Conservation (phyloP, 2,329 filamentous ascomycete species). For the Davidsoniella neocaledoniae region DNA sequence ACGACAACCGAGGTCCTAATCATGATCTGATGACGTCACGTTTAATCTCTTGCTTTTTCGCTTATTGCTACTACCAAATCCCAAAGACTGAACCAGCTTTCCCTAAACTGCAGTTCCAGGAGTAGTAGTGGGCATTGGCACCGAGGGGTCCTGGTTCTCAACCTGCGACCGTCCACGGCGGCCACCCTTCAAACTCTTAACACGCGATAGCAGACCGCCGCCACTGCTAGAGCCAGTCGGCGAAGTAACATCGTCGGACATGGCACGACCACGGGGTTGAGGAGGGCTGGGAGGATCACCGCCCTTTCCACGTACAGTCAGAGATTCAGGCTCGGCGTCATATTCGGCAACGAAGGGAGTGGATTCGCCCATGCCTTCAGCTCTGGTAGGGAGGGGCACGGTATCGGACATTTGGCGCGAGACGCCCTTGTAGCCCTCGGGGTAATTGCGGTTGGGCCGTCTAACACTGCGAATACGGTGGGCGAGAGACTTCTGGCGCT, state of each 20-base stretch:
- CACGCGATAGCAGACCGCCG: constrained; percentile 56
- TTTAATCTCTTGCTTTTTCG: constrained; percentile 5
- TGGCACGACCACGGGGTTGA: constrained; percentile 6
- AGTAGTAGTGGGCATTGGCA: constrained; percentile 11
- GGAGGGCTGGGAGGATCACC: constrained; percentile 12
- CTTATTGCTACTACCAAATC: constrained; percentile 7
- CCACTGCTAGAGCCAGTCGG: constrained; percentile 17
- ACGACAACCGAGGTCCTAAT: constrained; percentile 1
- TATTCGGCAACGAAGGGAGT: constrained; percentile 36
- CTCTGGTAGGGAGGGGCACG: constrained; percentile 10
- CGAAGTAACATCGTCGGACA: constrained; percentile 8
- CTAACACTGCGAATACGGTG: constrained; percentile 80
- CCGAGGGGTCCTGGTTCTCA: constrained; percentile 9
- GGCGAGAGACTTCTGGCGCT: constrained; percentile 86
- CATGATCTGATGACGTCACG: not conserved
- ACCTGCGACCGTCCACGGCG: constrained; percentile 21
- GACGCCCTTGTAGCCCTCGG: constrained; percentile 26
- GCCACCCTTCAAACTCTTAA: constrained; percentile 67
- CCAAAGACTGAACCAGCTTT: constrained; percentile 13
- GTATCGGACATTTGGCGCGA: constrained; percentile 25
- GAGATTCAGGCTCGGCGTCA: constrained; percentile 35
- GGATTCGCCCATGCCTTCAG: constrained; percentile 10
- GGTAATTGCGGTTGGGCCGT: constrained; percentile 22
- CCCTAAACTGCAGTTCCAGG: constrained; percentile 26
- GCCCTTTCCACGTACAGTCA: constrained; percentile 27